Base-by-base conservation (phyloP, 352 stramenopile genomes). In the Phytopythium chamaehyphon region DNA sequence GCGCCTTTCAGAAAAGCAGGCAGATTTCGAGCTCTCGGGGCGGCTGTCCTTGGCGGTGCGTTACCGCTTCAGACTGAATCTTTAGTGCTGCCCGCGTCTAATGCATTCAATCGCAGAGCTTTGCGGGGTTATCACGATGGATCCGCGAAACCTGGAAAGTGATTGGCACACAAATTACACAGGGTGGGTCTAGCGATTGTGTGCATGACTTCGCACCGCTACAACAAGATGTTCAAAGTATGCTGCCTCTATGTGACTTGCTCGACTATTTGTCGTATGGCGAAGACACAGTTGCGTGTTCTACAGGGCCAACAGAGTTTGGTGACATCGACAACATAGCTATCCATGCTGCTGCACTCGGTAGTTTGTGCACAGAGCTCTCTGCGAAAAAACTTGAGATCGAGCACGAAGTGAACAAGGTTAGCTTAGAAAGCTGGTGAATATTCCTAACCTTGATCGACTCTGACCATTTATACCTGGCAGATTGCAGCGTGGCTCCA, bases 401-500 rank as follows among this genome's bases (percentile, higher is more conserved):
- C 52, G 40, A 63, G 22, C 43, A 33, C 26, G 54, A 37, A 10
- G 46, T 44, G 36, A 53, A 55, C 18, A 51, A 73, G 44, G 67
- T 71, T 43, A 28, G 44, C 9, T 33, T 10, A 33, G 9, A 14
- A 11, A 7, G 11, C 3, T n/a, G 3, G n/a, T 10, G 9, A 33
- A 33, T 33, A 9, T 33, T 33, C 28, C 9, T 33, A 33, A 5
- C 5, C 28, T 10, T 33, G 5, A 33, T 9, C n/a, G n/a, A n/a
- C n/a, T n/a, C n/a, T n/a, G n/a, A 44, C 2, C 11, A 44, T 18
- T 7, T 40, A 50, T 36, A 21, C 9, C 7, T 6, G 22, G 22
- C 43, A 85, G 73, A 33, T 52, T 7, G 65, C 68, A 6, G 49
- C 16, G 6, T 18, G 55, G 2, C 46, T 85, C 16, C 54, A 58